phyloP scores from a whole-genome alignment of 164 flowering plant species.

The Magnolia kwangsiensis region DNA sequence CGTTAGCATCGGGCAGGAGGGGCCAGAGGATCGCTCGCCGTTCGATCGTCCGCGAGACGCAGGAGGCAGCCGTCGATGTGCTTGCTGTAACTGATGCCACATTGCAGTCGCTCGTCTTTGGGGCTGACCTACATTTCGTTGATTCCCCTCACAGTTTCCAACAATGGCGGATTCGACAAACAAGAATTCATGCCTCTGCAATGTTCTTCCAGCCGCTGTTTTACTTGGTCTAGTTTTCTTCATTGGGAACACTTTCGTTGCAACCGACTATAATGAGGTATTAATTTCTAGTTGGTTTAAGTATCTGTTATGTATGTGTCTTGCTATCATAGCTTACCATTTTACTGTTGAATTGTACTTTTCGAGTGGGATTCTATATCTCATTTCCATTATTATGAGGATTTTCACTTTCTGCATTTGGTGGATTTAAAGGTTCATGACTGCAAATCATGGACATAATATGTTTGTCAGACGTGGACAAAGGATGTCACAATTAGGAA shows the following conservation, averaged over 20 bases:
- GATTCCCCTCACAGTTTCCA: slow-evolving; percentile 33
- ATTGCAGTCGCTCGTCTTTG: too few relatives aligned
- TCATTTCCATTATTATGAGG: not conserved
- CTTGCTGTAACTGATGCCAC: too few relatives aligned
- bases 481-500: not conserved
- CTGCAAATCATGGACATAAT: not conserved
- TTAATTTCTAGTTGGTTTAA: not conserved
- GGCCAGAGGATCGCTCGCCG: slow-evolving; percentile 17
- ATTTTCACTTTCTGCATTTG: not conserved
- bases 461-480: too few relatives aligned
- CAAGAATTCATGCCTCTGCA: slow-evolving; percentile 43
- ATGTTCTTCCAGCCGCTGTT: slow-evolving; percentile 36
- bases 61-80: slow-evolving; percentile 51
- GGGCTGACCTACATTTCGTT: not conserved
- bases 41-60: slow-evolving; percentile 64
- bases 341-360: not conserved
- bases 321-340: not conserved
- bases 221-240: slow-evolving; percentile 47
- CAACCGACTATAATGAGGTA: slow-evolving; percentile 29
- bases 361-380: not conserved
- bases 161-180: slow-evolving; percentile 39
- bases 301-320: not conserved
- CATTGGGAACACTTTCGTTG: slow-evolving; percentile 23
- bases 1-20: slow-evolving; percentile 16
- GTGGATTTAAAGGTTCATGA: not conserved